Base-by-base conservation (phyloP, 202 grass and related monocot genomes). In the Setaria italica region DNA sequence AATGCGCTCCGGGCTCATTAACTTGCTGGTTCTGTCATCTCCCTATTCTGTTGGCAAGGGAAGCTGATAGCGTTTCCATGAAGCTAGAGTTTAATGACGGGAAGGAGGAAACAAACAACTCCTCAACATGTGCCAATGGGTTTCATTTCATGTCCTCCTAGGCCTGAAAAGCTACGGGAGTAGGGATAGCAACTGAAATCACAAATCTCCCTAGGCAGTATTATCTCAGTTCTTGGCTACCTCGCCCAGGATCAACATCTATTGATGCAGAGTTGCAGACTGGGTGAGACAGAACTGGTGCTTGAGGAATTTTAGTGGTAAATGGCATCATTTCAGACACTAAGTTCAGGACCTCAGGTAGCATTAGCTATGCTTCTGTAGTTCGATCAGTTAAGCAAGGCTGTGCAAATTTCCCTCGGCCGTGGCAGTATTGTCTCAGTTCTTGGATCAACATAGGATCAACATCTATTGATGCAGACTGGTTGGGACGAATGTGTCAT, bases 61-160 rank as follows among this genome's bases (percentile, higher is more conserved):
- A 64, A 34, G 30, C 13, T 35, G 2, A 2, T 66, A 55, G 45
- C 54, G 43, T 78, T 64, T 66, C 41, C 55, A 80, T 14, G 42
- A 70, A 79, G 84, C 75, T 78, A 53, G 53, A 62, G 72, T 20
- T 87, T 64, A 67, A 77, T 85, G 73, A 4, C 42, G 60, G 5
- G 35, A 37, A 17, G 60, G 47, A 59, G n/a, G n/a, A 60, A 29
- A 29, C 21, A 68, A 46, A 57, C 72, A 84, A 8, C 56, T 25
- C 21, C 56, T 25, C 21, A 66, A 76, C 35, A 74, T 37, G 14
- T 66, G 62, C 62, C 15, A 47, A 59, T 60, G 50, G 7, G 47
- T 45, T 45, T 45, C 8, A 45, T 8, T 39, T 66, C 17, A 41
- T 69, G 20, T 32, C 4, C 15, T 51, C 1, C 25, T 51, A 30